A percentile compares a stretch with the other conserved stretches of the same genome.
These are phyloP conservation scores for Talaromyces rugulosus DNA, from an alignment of 2,329 filamentous ascomycete genomes.

Conservation along the genomic window DNA sequence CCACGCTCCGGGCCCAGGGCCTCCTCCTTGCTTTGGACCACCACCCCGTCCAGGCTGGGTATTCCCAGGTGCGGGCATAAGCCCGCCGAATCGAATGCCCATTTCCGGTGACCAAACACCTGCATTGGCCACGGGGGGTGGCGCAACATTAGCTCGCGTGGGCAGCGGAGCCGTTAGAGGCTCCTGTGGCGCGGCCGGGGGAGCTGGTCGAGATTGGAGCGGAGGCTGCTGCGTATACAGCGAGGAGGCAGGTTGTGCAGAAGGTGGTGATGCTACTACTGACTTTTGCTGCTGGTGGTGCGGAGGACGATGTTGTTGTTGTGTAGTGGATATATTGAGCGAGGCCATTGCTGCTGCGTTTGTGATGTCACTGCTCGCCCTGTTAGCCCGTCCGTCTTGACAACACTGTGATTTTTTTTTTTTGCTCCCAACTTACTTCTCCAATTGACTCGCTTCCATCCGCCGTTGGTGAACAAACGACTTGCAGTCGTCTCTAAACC, in stretches of 20 bases:
- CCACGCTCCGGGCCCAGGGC: slow-evolving; percentile 4
- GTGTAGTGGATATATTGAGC: slow-evolving; percentile 42
- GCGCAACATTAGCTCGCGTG: slow-evolving; percentile 37
- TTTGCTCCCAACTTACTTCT: slow-evolving; percentile 54
- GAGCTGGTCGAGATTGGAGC: slow-evolving; percentile 36
- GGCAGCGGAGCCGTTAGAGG: slow-evolving; percentile 46
- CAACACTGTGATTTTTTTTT: background rate
- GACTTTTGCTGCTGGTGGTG: slow-evolving; percentile 28
- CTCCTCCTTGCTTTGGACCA: background rate
- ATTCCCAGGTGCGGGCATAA: slow-evolving; percentile 8
- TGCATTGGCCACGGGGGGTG: slow-evolving; percentile 49
- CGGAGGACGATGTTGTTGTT: slow-evolving; percentile 17
- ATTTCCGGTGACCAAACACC: slow-evolving; percentile 72
- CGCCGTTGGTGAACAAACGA: slow-evolving; percentile 76
- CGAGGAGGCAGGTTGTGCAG: slow-evolving; percentile 20
- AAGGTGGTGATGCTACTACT: slow-evolving; percentile 17
- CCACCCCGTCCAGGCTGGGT: slow-evolving; percentile 7
- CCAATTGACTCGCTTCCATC: slow-evolving; percentile 72
- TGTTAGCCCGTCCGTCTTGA: background rate
- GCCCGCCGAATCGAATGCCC: slow-evolving; percentile 68
- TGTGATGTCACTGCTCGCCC: slow-evolving; percentile 48
- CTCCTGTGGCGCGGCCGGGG: slow-evolving; percentile 15
- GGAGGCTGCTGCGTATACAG: slow-evolving; percentile 31
- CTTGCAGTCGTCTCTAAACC: slow-evolving; percentile 76
- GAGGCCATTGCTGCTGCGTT: slow-evolving; percentile 54